Base-by-base conservation (phyloP, 352 stramenopile species). In the Phytophthora megakarya region DNA sequence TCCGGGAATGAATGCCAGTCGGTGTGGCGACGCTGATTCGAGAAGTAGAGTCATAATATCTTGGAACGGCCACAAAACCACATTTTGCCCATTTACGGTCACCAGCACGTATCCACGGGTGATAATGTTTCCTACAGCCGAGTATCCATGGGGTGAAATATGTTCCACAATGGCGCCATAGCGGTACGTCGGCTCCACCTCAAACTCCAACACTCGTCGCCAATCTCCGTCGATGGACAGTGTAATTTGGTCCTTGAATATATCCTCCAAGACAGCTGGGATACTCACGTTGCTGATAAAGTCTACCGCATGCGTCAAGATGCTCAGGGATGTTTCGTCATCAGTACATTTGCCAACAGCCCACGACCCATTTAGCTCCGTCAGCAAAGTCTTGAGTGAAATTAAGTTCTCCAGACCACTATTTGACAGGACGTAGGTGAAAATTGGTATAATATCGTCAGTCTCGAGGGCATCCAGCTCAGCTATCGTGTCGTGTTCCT, bases 181-280 rank as follows among this genome's bases (percentile, higher is more conserved):
- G 2, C 84, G 81, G 61, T 96, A 96, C 5, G 86, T 95, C 19
- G 78, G 81, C 51, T 96, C 88, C 22, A 85, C 70, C 49, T 95
- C 88, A 37, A 96, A 86, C 25, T 92, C 88, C 22, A 96, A 67
- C 2, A 92, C 80, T 39, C 80, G 78, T 2, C 78, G 75, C 88
- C 88, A 96, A 38, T 95, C 86, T 3, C 84, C 84, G 43, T 96
- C 88, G 58, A 96, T 93, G 13, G 88, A 90, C 5, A 96, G 72
- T n/a, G 84, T 92, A 54, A 95, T 90, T 58, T 95, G 88, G 50
- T 96, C 88, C 58, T 90, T 93, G 76, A 96, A 95, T 32, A 96
- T 96, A 55, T 96, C 88, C 70, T 96, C 88, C 28, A 96, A 53
- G 4, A 95, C 86, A 5, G 86, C 88, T 9, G 88, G 88, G 46